Conservation (phyloP, 257 asterid species). For the Verbascum thapsus region DNA sequence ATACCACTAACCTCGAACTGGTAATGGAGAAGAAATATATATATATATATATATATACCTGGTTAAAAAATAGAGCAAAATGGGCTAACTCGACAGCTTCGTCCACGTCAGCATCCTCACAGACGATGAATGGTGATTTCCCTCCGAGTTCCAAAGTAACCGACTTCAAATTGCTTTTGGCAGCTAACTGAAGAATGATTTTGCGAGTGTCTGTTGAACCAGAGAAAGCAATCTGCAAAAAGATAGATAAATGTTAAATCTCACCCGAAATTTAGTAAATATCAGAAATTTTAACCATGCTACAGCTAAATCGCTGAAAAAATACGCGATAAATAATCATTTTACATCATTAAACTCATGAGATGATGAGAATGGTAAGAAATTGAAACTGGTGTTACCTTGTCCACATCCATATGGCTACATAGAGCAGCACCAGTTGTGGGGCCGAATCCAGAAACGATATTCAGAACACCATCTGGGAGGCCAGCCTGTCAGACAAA, state of each 20-base stretch:
- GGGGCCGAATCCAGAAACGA: conserved; percentile 88
- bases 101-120: conserved; percentile 97
- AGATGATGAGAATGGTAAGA: too few species aligned
- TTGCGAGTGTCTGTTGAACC: conserved; percentile 94
- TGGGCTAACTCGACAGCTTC: conserved; percentile 89
- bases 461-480: conserved; percentile 84
- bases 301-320: too few species aligned
- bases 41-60: conserved; percentile 64
- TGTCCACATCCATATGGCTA: conserved; percentile 97
- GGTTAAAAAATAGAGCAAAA: conserved; percentile 89
- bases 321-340: too few species aligned
- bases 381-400: conserved; percentile 60
- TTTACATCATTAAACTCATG: too few species aligned
- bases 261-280: neutral
- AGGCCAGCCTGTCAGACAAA: conserved; percentile 81
- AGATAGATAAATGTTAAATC: too few species aligned
- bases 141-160: conserved; percentile 98
- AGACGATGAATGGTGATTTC: conserved; percentile 93
- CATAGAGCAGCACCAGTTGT: conserved; percentile 96
- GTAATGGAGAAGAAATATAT: too few species aligned
- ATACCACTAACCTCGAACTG: conserved; percentile 2
- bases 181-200: conserved; percentile 65
- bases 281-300: neutral
- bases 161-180: conserved; percentile 93
- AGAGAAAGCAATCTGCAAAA: conserved; percentile 87